A percentile compares a stretch with the other conserved stretches of the same genome.
These are phyloP conservation scores for Globisporangium sylvaticum DNA, from an alignment of 352 stramenopile genomes.

Conservation along the genomic window DNA sequence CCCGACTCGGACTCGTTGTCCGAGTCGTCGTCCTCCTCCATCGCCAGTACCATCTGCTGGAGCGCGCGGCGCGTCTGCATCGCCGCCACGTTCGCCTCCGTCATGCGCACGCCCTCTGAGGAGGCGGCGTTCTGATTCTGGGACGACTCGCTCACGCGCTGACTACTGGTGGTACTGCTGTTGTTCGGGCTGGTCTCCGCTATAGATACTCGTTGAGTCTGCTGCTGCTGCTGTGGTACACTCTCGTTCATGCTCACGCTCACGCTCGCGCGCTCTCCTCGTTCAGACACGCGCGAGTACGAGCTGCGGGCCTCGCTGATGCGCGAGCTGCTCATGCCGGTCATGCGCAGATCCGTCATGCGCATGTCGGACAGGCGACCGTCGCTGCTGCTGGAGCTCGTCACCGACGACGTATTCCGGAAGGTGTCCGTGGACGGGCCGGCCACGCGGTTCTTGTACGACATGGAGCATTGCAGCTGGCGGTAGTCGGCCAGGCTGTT, in stretches of 20 bases:
- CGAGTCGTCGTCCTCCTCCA: constrained; percentile 50
- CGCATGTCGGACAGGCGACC: constrained; percentile 16
- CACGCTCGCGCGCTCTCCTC: not conserved
- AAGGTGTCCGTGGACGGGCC: constrained; percentile 20
- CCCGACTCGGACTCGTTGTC: constrained; percentile 55
- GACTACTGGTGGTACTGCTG: constrained; percentile 10
- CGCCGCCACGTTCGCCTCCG: constrained; percentile 59
- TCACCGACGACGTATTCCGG: constrained; percentile 17
- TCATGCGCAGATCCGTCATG: constrained; percentile 26
- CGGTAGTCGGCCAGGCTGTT: constrained; percentile 59
- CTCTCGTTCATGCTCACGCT: constrained; percentile 2
- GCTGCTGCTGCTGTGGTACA: constrained; percentile 11
- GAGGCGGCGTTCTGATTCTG: not conserved
- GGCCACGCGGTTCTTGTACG: constrained; percentile 74
- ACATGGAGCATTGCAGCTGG: constrained; percentile 82
- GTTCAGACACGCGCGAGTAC: constrained; percentile 7
- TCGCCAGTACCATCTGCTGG: constrained; percentile 82
- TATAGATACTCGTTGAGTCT: constrained; percentile 12
- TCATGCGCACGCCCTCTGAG: constrained; percentile 33
- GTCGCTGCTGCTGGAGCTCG: constrained; percentile 9
- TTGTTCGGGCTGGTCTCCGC: not conserved
- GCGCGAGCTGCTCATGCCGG: constrained; percentile 21
- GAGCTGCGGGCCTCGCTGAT: constrained; percentile 16
- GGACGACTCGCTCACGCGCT: constrained; percentile 13
- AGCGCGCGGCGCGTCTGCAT: constrained; percentile 77